phyloP scores from a whole-genome alignment of 2,329 filamentous ascomycete genomes.

The Ramularia endophylla region DNA sequence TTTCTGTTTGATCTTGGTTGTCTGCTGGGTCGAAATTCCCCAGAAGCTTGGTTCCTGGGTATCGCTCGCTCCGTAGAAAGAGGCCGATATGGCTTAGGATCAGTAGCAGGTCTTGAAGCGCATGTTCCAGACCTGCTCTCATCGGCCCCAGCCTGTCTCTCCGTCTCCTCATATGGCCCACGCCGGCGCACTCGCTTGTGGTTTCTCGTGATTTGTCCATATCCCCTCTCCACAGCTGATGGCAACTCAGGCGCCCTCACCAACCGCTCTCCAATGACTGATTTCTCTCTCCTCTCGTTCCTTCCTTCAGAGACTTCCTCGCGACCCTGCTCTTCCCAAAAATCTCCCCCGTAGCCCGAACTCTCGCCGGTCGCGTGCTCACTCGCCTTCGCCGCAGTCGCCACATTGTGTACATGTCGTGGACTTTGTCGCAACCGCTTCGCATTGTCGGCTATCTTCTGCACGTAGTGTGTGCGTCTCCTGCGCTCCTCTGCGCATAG shows the following conservation, averaged over 20 bases:
- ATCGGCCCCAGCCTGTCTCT: too few relatives aligned
- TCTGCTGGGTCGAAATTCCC: too few relatives aligned
- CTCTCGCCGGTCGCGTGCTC: too few relatives aligned
- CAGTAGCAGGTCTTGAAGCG: too few relatives aligned
- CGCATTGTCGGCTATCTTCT: conserved; percentile 33
- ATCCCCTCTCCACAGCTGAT: conserved; percentile 24
- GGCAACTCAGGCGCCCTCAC: conserved; percentile 20
- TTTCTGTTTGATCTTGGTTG: too few relatives aligned
- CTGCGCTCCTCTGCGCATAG: conserved; percentile 33
- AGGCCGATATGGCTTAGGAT: too few relatives aligned
- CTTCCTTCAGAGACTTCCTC: not conserved
- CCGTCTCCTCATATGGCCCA: too few relatives aligned
- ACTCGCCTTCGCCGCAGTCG: conserved; percentile 6
- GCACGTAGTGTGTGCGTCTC: conserved; percentile 27
- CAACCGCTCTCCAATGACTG: not conserved
- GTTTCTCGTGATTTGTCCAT: too few relatives aligned
- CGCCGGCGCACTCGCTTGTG: too few relatives aligned
- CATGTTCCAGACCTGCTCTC: too few relatives aligned
- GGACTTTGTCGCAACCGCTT: conserved; percentile 27
- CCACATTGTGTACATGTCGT: conserved; percentile 22
- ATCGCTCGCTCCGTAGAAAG: too few relatives aligned
- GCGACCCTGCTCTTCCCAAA: not conserved
- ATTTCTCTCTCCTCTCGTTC: not conserved
- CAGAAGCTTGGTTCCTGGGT: too few relatives aligned
- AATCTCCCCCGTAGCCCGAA: not conserved